These are phyloP conservation scores for Picea abies DNA, from an alignment of 83 land plant species.

Conservation along the genomic window DNA sequence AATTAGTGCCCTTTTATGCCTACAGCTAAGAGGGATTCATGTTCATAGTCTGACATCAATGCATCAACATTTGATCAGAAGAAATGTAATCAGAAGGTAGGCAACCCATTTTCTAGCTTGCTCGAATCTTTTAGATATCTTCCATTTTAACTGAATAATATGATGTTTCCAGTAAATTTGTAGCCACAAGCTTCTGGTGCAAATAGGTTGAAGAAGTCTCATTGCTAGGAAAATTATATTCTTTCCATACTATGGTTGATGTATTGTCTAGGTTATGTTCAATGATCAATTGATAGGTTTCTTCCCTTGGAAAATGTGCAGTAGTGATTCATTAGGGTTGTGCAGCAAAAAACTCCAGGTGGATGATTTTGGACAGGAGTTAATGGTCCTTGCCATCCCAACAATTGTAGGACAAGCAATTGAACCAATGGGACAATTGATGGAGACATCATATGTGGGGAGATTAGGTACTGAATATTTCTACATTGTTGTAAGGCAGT, in stretches of 20 bases:
- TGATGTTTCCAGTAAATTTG: background rate
- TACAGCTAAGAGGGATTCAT: background rate
- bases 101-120: background rate
- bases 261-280: background rate
- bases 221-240: background rate
- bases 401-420: conserved; percentile 77
- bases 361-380: conserved; percentile 36
- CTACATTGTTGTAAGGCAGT: background rate
- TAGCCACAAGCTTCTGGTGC: background rate
- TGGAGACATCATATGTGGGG: conserved; percentile 91
- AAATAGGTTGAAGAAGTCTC: background rate
- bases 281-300: background rate
- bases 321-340: background rate
- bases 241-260: background rate
- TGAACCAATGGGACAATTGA: conserved; percentile 74
- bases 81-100: background rate
- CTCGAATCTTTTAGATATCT: background rate
- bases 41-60: background rate
- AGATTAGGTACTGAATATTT: conserved; percentile 56
- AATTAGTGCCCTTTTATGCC: background rate
- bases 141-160: too few relatives aligned
- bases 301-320: background rate
- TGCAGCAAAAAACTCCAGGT: background rate
- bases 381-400: conserved; percentile 66
- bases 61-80: background rate